Conservation (phyloP, 106 monocot species). For the Dioscorea alata region DNA sequence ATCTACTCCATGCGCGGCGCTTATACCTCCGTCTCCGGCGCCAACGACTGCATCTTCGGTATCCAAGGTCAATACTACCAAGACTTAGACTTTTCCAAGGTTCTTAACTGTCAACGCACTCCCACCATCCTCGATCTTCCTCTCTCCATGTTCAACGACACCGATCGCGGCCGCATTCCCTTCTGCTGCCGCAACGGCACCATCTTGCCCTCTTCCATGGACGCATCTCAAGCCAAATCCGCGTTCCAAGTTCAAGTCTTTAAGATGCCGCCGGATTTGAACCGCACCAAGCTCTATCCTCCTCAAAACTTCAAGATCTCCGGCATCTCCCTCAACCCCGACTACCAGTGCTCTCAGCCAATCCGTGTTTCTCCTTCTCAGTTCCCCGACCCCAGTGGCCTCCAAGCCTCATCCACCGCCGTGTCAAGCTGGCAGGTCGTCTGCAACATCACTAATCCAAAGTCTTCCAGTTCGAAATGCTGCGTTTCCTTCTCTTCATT, state of each 20-base stretch:
- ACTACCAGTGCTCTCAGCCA: slow-evolving; percentile 56
- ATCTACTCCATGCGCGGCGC: slow-evolving; percentile 62
- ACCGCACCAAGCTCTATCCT: slow-evolving; percentile 54
- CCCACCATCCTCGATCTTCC: slow-evolving; percentile 72
- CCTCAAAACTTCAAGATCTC: slow-evolving; percentile 60
- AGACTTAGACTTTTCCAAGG: slow-evolving; percentile 62
- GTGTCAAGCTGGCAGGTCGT: slow-evolving; percentile 70
- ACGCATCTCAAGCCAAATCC: slow-evolving; percentile 46
- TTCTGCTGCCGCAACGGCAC: slow-evolving; percentile 90
- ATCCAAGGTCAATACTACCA: slow-evolving; percentile 57
- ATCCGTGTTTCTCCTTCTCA: slow-evolving; percentile 52
- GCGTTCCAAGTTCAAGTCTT: slow-evolving; percentile 85
- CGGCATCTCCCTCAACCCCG: slow-evolving; percentile 65
- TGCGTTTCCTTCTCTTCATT: slow-evolving; percentile 89
- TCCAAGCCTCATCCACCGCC: slow-evolving; percentile 37
- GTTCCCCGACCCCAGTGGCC: slow-evolving; percentile 59
- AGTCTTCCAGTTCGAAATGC: slow-evolving; percentile 45
- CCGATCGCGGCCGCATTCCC: slow-evolving; percentile 45
- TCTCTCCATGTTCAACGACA: slow-evolving; percentile 40
- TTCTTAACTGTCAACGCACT: slow-evolving; percentile 44
- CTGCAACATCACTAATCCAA: slow-evolving; percentile 58
- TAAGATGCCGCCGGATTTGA: slow-evolving; percentile 96
- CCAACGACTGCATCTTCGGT: slow-evolving; percentile 56
- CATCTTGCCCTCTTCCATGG: slow-evolving; percentile 67
- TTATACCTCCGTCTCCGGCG: slow-evolving; percentile 30